Evolutionary conservation across 1,284 basidiomycete species (phyloP).

Genomic region (Mycosarcoma mackinlayi): DNA sequence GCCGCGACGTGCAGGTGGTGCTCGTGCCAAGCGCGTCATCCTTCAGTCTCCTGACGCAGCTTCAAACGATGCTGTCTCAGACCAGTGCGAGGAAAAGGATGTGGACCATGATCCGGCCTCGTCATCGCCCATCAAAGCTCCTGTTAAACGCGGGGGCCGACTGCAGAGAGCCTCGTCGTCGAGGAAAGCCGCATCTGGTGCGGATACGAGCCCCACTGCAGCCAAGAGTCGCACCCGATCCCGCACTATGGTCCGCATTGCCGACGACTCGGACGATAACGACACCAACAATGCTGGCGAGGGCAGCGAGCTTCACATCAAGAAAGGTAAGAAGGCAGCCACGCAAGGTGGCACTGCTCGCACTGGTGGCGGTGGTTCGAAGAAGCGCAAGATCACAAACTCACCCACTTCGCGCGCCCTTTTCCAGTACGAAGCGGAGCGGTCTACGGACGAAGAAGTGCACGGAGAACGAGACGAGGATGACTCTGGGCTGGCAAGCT

Average conservation of each 20-base stretch:
- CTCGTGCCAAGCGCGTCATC: conserved; percentile 19
- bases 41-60: conserved; percentile 25
- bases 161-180: conserved; percentile 19
- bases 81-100: neutral
- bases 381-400: conserved; percentile 57
- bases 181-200: neutral
- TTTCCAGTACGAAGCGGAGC: conserved; percentile 76
- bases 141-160: conserved; percentile 21
- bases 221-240: conserved; percentile 15
- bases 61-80: neutral
- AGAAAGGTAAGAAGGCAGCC: conserved; percentile 26
- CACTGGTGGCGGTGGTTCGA: conserved; percentile 1
- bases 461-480: conserved; percentile 70
- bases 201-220: conserved; percentile 25
- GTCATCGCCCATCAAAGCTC: conserved; percentile 40
- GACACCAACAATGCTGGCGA: neutral
- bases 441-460: conserved; percentile 81
- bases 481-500: conserved; percentile 71
- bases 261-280: conserved; percentile 12
- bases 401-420: conserved; percentile 69
- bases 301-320: conserved; percentile 5
- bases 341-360: neutral
- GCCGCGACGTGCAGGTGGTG: conserved; percentile 26
- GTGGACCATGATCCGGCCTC: conserved; percentile 17
- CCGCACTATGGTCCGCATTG: conserved; percentile 6